Evolutionary conservation across 371 early-diverging fungal genomes (phyloP).

Genomic region (Thermomucor indicae-seudaticae): DNA sequence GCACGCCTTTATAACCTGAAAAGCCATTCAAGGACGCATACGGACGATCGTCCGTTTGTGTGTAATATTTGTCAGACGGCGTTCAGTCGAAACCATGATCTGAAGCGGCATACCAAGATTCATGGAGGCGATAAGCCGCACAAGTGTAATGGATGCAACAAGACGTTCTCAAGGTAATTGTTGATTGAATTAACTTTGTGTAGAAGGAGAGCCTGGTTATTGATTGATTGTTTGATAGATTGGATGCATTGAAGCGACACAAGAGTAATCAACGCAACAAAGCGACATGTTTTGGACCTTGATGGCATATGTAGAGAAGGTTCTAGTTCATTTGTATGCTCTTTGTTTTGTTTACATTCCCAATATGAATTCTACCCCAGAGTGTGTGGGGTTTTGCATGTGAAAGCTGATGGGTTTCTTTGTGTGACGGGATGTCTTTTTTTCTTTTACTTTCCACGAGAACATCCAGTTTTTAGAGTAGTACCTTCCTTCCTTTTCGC

Average conservation of each 20-base stretch:
- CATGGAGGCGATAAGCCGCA: constrained; percentile 86
- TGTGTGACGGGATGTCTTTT: constrained; percentile 1
- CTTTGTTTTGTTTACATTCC: too few relatives aligned
- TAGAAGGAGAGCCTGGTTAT: background rate
- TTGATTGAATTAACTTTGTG: background rate
- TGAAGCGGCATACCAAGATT: constrained; percentile 83
- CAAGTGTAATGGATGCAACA: constrained; percentile 76
- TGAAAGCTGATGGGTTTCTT: constrained; percentile 1
- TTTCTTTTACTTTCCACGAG: background rate
- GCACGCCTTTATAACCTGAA: constrained; percentile 76
- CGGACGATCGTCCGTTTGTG: constrained; percentile 75
- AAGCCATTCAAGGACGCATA: constrained; percentile 78
- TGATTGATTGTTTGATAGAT: constrained; percentile 12
- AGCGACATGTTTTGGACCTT: constrained; percentile 20
- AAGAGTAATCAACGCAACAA: constrained; percentile 47
- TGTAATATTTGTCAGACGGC: constrained; percentile 71
- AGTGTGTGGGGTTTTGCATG: too few relatives aligned
- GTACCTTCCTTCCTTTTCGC: background rate
- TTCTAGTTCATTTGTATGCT: too few relatives aligned
- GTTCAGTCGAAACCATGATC: constrained; percentile 84
- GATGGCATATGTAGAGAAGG: background rate
- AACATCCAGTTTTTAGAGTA: background rate
- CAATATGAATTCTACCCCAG: too few relatives aligned
- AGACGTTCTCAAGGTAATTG: constrained; percentile 61
- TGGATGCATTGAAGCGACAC: constrained; percentile 51